These are phyloP conservation scores for Pichiaceae sp. DNA, from an alignment of 1,139 yeast genomes.

Conservation along the genomic window DNA sequence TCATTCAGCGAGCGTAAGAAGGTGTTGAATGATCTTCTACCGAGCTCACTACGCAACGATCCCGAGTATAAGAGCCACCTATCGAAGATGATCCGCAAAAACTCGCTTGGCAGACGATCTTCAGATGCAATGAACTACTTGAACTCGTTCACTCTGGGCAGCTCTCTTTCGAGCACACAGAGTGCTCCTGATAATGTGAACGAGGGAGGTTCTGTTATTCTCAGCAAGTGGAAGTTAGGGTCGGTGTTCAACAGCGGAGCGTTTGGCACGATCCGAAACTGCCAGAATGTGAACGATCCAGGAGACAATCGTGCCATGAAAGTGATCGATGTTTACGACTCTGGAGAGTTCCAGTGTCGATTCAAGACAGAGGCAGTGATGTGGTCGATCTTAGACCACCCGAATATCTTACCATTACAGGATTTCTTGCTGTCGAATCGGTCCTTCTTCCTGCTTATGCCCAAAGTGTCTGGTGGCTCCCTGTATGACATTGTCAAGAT, in stretches of 20 bases:
- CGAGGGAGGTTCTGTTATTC: conserved; percentile 52
- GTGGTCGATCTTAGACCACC: conserved; percentile 66
- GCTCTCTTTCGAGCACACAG: neutral
- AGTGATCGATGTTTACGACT: conserved; percentile 48
- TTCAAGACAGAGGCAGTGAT: conserved; percentile 65
- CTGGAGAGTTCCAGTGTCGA: conserved; percentile 35
- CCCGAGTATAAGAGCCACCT: conserved; percentile 23
- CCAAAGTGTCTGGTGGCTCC: conserved; percentile 72
- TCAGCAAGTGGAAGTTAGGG: conserved; percentile 53
- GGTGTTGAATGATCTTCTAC: conserved; percentile 46
- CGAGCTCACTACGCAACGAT: conserved; percentile 25
- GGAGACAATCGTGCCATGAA: conserved; percentile 58
- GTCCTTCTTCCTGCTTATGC: conserved; percentile 67
- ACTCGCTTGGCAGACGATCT: conserved; percentile 9
- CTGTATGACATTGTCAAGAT: conserved; percentile 64
- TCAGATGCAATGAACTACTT: conserved; percentile 16
- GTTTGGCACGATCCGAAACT: conserved; percentile 81
- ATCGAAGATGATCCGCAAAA: conserved; percentile 19
- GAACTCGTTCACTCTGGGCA: conserved; percentile 12
- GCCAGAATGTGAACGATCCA: conserved; percentile 17
- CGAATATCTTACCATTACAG: conserved; percentile 54
- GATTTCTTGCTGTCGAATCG: conserved; percentile 53
- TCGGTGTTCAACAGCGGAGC: conserved; percentile 87
- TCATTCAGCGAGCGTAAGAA: conserved; percentile 66
- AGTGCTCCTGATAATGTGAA: conserved; percentile 28